A percentile compares a stretch with the other conserved stretches of the same genome.
phyloP scores from a whole-genome alignment of 2,329 filamentous ascomycete genomes.

The Emmonsiellopsis sp. region DNA sequence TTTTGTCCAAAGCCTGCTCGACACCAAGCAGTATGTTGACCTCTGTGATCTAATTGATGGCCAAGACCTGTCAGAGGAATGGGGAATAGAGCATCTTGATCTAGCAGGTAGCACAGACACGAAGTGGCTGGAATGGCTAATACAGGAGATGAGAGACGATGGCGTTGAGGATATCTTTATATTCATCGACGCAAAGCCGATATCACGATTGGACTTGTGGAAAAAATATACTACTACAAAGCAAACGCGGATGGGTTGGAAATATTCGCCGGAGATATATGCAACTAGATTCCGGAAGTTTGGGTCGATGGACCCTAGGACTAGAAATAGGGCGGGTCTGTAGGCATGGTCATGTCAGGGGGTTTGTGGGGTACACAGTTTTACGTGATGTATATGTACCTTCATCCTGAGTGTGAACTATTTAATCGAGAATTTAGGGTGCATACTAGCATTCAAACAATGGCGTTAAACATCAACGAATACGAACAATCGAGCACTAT shows the following conservation, averaged over 20 bases:
- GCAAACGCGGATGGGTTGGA: neutral
- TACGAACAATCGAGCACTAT: no score
- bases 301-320: neutral
- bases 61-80: constrained; percentile 14
- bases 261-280: neutral
- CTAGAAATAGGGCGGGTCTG: neutral
- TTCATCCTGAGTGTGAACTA: no score
- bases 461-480: no score
- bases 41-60: constrained; percentile 16
- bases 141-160: neutral
- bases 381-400: no score
- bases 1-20: constrained; percentile 17
- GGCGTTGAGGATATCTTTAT: neutral
- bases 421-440: no score
- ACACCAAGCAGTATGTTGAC: constrained; percentile 9
- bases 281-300: neutral
- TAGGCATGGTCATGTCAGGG: neutral
- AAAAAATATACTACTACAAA: neutral
- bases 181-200: neutral
- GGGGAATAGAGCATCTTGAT: constrained; percentile 11
- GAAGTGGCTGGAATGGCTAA: constrained; percentile 6
- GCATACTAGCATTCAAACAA: no score
- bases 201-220: neutral
- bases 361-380: no score
- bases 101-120: constrained; percentile 9